Evolutionary conservation across 2,329 filamentous ascomycete genomes (phyloP).

Genomic region (Polytolypa hystricis): DNA sequence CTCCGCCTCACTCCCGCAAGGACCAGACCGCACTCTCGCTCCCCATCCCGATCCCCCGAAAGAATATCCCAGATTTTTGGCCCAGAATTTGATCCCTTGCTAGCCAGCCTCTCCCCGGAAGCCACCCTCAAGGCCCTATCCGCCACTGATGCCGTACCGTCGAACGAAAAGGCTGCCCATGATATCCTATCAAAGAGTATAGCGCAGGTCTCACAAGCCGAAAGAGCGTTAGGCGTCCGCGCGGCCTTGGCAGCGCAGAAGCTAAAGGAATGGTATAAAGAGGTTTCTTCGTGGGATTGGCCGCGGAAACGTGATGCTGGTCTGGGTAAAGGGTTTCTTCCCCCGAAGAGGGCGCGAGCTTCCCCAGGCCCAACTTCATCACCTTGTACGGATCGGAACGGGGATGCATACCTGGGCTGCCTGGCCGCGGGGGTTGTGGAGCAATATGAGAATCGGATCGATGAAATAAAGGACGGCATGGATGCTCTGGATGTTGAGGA

Average conservation of each 20-base stretch:
- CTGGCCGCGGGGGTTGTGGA: slow-evolving; percentile 54
- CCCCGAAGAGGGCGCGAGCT: slow-evolving; percentile 14
- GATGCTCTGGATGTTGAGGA: slow-evolving; percentile 48
- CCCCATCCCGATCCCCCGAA: slow-evolving; percentile 29
- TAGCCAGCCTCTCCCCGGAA: slow-evolving; percentile 44
- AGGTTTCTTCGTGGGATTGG: slow-evolving; percentile 51
- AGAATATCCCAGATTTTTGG: slow-evolving; percentile 26
- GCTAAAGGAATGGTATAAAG: slow-evolving; percentile 46
- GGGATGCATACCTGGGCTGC: slow-evolving; percentile 53
- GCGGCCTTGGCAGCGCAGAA: slow-evolving; percentile 50
- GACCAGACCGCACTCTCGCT: slow-evolving; percentile 20
- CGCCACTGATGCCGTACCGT: slow-evolving; percentile 30
- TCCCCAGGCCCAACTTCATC: slow-evolving; percentile 1
- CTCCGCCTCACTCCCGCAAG: slow-evolving; percentile 19
- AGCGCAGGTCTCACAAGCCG: slow-evolving; percentile 42
- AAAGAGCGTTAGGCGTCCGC: slow-evolving; percentile 48
- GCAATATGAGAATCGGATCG: slow-evolving; percentile 60
- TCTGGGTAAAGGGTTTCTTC: slow-evolving; percentile 32
- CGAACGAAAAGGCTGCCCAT: slow-evolving; percentile 26
- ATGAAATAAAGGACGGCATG: slow-evolving; percentile 52
- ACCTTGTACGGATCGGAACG: slow-evolving; percentile 15
- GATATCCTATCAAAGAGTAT: slow-evolving; percentile 40
- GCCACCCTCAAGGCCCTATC: slow-evolving; percentile 42
- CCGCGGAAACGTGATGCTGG: slow-evolving; percentile 29
- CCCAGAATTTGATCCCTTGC: slow-evolving; percentile 35